These are phyloP conservation scores for Simmondsia chinensis DNA, from an alignment of 148 eudicot genomes.

Conservation along the genomic window DNA sequence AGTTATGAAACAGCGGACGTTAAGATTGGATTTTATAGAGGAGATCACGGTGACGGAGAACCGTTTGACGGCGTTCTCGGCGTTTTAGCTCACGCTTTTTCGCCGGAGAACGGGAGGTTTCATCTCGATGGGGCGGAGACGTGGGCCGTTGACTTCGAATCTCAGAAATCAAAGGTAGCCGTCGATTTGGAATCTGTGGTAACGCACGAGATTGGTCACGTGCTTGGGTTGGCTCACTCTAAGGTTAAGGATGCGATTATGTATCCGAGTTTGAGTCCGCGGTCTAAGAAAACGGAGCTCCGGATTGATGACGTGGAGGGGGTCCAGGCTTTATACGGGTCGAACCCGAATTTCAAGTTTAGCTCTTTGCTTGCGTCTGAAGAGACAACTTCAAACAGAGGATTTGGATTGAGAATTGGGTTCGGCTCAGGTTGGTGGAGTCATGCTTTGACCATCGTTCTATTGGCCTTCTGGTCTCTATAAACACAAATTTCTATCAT, in stretches of 20 bases:
- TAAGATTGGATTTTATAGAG: conserved; percentile 32
- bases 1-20: conserved; percentile 30
- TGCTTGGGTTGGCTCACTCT: conserved; percentile 55
- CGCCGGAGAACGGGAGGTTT: conserved; percentile 46
- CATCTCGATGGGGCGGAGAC: conserved; percentile 48
- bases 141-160: conserved; percentile 45
- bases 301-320: conserved; percentile 49
- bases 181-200: conserved; percentile 58
- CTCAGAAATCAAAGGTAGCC: conserved; percentile 22
- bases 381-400: conserved; percentile 5
- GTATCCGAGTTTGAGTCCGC: conserved; percentile 50
- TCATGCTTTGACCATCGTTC: too few relatives aligned
- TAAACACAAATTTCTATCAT: too few relatives aligned
- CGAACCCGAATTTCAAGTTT: conserved; percentile 42
- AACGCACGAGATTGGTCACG: conserved; percentile 62
- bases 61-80: conserved; percentile 59
- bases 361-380: conserved; percentile 17
- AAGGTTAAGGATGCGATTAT: conserved; percentile 36
- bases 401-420: background rate
- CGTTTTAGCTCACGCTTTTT: conserved; percentile 42
- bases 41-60: conserved; percentile 67
- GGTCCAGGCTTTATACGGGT: conserved; percentile 46
- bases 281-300: conserved; percentile 36
- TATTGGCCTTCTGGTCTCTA: too few relatives aligned
- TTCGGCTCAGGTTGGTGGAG: too few relatives aligned